Evolutionary conservation across 208 protist genomes (phyloP), one percentile per base, ranked within the genome.

Genomic region (Trypanosoma rangeli): DNA sequence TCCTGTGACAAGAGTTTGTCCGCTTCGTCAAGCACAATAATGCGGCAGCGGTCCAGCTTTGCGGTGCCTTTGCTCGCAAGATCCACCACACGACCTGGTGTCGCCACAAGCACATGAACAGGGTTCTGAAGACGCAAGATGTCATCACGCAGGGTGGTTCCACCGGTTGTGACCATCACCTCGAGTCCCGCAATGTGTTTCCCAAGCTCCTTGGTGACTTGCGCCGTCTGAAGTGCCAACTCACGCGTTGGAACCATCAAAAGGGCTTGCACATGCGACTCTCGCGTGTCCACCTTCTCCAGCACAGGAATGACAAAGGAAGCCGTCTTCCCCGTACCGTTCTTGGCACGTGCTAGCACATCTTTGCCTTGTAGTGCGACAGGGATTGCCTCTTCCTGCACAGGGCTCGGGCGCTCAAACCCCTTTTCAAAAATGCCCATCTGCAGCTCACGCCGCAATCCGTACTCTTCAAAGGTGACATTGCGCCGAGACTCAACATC

Each of bases 321-420:
- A 18, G 94, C 99, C 2, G 99, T 99, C 87, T 99, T 99, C 66
- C 99, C 99, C 10, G 99, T 99, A 42, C 99, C 98, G 82, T 99
- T 99, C 87, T 99, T 99, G 33, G 99, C 99, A 74, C 99, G 92
- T 18, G 98, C 98, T 52, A 99, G 89, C 58, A 99, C 95, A 74
- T 99, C 97, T 64, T 87, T 87, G 22, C 98, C 98, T 46, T 97
- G 90, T 0, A 99, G 86, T 0, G 97, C 98, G 33, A 98, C 90
- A 20, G 98, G 98, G 65, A 99, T 99, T 26, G 94, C 95, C 76
- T 99, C 94, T 80, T 99, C 98, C 85, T 99, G 99, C 75, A 99
- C 98, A 4, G 98, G 98, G 48, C 96, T 98, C 22, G 98, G 98
- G 29, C 90, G 87, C 77, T 99, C 98, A 67, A 98, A 99, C 39